These are phyloP conservation scores for Aspergillus mulundensis DNA, from an alignment of 495 filamentous ascomycete genomes.

Conservation along the genomic window DNA sequence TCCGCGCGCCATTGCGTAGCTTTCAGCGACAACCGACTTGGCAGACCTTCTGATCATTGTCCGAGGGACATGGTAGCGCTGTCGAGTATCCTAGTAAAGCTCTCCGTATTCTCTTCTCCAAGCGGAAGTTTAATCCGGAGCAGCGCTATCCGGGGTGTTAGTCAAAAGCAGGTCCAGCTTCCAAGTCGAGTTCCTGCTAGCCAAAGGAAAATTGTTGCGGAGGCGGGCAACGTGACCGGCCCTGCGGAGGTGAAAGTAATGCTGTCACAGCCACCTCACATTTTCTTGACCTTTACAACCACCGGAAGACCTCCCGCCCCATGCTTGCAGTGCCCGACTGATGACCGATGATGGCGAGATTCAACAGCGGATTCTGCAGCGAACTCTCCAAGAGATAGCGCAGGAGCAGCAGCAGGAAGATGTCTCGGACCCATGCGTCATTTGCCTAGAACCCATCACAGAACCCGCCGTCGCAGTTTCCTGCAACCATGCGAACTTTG, in stretches of 20 bases:
- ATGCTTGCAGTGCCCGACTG: conserved; percentile 9
- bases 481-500: conserved; percentile 76
- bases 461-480: conserved; percentile 67
- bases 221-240: conserved; percentile 20
- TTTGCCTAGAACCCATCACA: conserved; percentile 70
- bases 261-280: conserved; percentile 3
- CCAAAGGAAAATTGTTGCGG: conserved; percentile 13
- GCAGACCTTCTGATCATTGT: conserved; percentile 36
- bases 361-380: conserved; percentile 40
- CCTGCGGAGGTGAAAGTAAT: background rate
- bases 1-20: conserved; percentile 29
- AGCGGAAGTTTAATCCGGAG: background rate
- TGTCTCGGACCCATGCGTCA: conserved; percentile 43
- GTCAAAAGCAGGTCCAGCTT: background rate
- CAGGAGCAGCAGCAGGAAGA: conserved; percentile 34
- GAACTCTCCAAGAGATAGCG: conserved; percentile 41
- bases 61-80: background rate
- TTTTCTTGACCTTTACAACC: background rate
- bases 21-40: conserved; percentile 38
- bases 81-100: background rate
- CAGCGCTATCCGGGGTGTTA: background rate
- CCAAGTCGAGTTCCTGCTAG: background rate
- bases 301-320: background rate
- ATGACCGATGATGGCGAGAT: conserved; percentile 42
- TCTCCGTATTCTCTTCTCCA: background rate